Base-by-base conservation (phyloP, 1,284 basidiomycete genomes). In the Tilletia horrida region DNA sequence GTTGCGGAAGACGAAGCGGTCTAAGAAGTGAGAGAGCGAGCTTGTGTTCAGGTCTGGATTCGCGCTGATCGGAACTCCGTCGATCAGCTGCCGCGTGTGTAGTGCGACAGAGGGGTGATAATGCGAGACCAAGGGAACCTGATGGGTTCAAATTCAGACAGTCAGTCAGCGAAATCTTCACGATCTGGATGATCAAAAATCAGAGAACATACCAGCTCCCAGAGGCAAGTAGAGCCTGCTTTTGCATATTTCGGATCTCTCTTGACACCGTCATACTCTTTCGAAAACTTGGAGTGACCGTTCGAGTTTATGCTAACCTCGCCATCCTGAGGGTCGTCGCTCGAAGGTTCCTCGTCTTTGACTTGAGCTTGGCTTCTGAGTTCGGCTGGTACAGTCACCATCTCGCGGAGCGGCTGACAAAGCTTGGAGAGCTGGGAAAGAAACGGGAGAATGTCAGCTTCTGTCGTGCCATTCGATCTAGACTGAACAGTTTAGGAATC, bases 61-160 rank as follows among this genome's bases (percentile, higher is more conserved):
- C 21, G 91, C 90, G 0, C 91, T 91, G 42, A 97, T 78, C 4
- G 82, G 82, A 31, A 84, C 85, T 3, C 87, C 87, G 1, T 84
- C 80, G 59, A 97, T 85, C 4, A 99, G 87, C 80, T 94, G 90
- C 8, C 86, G 86, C 0, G 93, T 90, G 75, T 96, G 91, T 0
- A 96, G 87, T 0, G 91, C 88, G 21, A 98, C 86, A 0, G 93
- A 88, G 0, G 95, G 96, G 81, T 99, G 96, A 83, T 90, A 95
- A 82, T 98, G 95, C 67, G 86, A 83, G 0, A 93, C 81, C 44
- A 86, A 91, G 91, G 76, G 64, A 43, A 75, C 47, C 57, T 42
- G 45, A n/a, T 40, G 35, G 6, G 11, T 4, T 40, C 6, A 11
- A 40, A 40, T 40, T 6, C 35, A 4, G 11, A 6, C 35, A 11